phyloP scores from a whole-genome alignment of 768 basidiomycete genomes.

The Mycena metata region DNA sequence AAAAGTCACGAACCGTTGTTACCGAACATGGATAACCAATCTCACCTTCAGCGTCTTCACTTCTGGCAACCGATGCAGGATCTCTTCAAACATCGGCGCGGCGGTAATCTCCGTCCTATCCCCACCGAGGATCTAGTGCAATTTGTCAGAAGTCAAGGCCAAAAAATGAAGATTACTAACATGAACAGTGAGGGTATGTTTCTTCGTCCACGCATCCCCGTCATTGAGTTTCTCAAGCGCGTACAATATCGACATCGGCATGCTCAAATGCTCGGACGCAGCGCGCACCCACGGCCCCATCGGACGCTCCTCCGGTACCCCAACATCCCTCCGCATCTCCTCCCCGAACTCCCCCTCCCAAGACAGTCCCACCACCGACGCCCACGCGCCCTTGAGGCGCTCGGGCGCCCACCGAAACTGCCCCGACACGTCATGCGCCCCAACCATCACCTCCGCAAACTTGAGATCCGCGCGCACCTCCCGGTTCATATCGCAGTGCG shows the following conservation, averaged over 20 bases:
- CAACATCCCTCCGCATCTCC: slow-evolving; percentile 31
- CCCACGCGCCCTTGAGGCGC: slow-evolving; percentile 43
- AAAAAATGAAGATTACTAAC: slow-evolving; percentile 35
- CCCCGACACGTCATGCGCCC: slow-evolving; percentile 16
- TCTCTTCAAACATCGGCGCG: slow-evolving; percentile 39
- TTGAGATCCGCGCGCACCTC: slow-evolving; percentile 38
- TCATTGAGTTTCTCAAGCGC: slow-evolving; percentile 48
- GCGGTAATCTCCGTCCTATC: slow-evolving; percentile 28
- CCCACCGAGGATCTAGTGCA: slow-evolving; percentile 41
- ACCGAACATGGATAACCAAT: too few relatives aligned
- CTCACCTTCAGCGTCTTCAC: slow-evolving; percentile 41
- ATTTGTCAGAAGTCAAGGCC: not conserved
- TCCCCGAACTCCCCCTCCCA: slow-evolving; percentile 47
- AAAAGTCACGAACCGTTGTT: too few relatives aligned
- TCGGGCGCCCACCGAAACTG: slow-evolving; percentile 49
- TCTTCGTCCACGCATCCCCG: slow-evolving; percentile 46
- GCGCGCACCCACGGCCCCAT: slow-evolving; percentile 41
- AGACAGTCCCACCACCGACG: slow-evolving; percentile 40
- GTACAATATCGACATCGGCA: slow-evolving; percentile 51
- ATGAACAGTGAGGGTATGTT: slow-evolving; percentile 48
- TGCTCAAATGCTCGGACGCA: slow-evolving; percentile 45
- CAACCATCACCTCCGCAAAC: slow-evolving; percentile 23
- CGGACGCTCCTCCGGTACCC: slow-evolving; percentile 11
- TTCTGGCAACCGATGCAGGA: slow-evolving; percentile 42
- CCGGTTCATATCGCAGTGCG: slow-evolving; percentile 46